These are phyloP conservation scores for Cyphellophora europaea DNA, from an alignment of 2,329 filamentous ascomycete genomes.

Conservation along the genomic window DNA sequence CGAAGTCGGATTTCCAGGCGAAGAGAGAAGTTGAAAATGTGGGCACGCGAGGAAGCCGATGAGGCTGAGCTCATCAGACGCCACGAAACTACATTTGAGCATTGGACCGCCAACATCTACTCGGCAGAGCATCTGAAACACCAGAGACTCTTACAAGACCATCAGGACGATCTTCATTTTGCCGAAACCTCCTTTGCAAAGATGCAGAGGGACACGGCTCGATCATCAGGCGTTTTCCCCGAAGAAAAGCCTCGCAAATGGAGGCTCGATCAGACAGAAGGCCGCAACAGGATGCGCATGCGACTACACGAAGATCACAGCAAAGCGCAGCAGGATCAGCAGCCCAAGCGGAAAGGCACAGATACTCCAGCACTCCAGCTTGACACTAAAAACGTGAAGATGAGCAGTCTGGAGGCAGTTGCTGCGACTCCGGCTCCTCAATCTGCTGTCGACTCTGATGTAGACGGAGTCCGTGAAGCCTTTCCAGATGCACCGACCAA, in stretches of 20 bases:
- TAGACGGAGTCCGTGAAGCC: conserved; percentile 13
- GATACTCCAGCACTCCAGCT: conserved; percentile 38
- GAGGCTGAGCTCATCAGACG: conserved; percentile 64
- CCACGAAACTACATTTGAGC: conserved; percentile 78
- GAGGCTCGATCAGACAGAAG: conserved; percentile 93
- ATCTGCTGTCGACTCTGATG: conserved; percentile 9
- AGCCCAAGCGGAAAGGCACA: conserved; percentile 69
- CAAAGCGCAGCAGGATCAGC: conserved; percentile 46
- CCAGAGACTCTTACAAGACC: conserved; percentile 80
- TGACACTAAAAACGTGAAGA: conserved; percentile 32
- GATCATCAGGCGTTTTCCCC: conserved; percentile 73
- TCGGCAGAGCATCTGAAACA: conserved; percentile 86
- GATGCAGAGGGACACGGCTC: conserved; percentile 67
- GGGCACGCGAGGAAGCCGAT: conserved; percentile 61
- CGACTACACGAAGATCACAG: conserved; percentile 65
- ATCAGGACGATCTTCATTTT: conserved; percentile 80
- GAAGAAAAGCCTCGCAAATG: conserved; percentile 60
- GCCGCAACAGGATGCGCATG: conserved; percentile 87
- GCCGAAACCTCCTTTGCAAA: conserved; percentile 66
- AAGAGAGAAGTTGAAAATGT: conserved; percentile 71
- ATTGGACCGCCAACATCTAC: conserved; percentile 95
- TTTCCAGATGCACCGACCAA: conserved; percentile 21
- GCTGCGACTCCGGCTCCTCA: conserved; percentile 23
- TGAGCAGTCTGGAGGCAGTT: conserved; percentile 33
- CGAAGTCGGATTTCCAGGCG: conserved; percentile 62